These are phyloP conservation scores for Porphyrellus cyaneotinctus DNA, from an alignment of 768 basidiomycete species.

Conservation along the genomic window DNA sequence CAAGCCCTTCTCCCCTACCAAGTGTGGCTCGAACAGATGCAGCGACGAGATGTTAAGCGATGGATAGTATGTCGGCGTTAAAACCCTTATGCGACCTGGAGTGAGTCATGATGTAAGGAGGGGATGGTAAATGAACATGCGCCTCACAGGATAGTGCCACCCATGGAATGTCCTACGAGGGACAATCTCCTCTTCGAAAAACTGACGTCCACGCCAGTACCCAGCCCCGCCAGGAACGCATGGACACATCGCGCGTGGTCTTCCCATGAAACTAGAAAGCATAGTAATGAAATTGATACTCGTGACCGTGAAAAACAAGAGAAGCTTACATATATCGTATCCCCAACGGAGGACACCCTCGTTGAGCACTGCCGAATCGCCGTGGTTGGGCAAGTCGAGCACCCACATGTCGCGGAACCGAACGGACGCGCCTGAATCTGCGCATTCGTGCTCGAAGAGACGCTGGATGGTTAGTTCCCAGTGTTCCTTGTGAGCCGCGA, in stretches of 20 bases:
- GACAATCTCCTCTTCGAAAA: conserved; percentile 4
- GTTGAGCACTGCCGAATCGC: conserved; percentile 5
- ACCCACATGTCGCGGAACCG: conserved; percentile 5
- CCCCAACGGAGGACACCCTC: conserved; percentile 1
- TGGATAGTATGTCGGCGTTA: not conserved
- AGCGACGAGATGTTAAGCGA: conserved; percentile 4
- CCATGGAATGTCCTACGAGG: conserved; percentile 2
- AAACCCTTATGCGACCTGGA: not conserved
- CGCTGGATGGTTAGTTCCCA: not conserved
- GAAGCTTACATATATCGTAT: not conserved
- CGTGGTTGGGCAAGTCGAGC: conserved; percentile 3
- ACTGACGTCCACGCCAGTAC: conserved; percentile 6
- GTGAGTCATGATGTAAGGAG: not conserved
- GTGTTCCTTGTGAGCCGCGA: conserved; percentile 8
- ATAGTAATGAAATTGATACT: not conserved
- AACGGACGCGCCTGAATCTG: not conserved
- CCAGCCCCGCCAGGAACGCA: conserved; percentile 3
- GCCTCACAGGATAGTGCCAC: not conserved
- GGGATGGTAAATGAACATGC: too few species aligned
- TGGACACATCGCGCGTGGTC: conserved; percentile 2
- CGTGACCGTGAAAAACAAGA: not conserved
- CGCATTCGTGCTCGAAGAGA: not conserved
- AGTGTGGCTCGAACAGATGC: conserved; percentile 2
- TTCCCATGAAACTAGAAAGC: conserved; percentile 3
- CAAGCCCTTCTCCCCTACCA: not conserved